Evolutionary conservation across 225 moss, liverwort and hornwort genomes (phyloP).

Genomic region (Polytrichum commune): DNA sequence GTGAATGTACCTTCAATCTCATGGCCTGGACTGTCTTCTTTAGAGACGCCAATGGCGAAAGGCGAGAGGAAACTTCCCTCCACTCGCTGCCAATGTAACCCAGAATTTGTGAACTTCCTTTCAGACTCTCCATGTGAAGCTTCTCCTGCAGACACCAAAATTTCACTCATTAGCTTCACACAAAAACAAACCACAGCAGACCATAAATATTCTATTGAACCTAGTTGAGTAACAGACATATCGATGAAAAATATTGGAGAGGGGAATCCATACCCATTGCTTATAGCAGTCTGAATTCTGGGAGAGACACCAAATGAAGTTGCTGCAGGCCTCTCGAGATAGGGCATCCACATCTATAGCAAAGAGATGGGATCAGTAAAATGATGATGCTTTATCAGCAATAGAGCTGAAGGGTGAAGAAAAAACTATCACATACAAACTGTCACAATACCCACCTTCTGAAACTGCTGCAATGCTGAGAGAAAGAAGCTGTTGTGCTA

Average conservation of each 20-base stretch:
- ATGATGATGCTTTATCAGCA: neutral
- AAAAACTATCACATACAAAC: neutral
- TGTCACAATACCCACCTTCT: slow-evolving; percentile 42
- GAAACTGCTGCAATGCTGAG: slow-evolving; percentile 58
- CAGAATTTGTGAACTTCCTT: slow-evolving; percentile 70
- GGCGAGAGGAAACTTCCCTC: slow-evolving; percentile 59
- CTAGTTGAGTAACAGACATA: neutral
- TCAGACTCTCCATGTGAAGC: slow-evolving; percentile 74
- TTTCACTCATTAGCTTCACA: neutral
- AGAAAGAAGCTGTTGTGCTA: slow-evolving; percentile 89
- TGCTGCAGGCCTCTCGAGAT: slow-evolving; percentile 68
- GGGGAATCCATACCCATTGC: slow-evolving; percentile 66
- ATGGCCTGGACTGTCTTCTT: slow-evolving; percentile 69
- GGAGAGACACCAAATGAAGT: slow-evolving; percentile 83
- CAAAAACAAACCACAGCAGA: neutral
- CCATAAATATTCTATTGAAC: neutral
- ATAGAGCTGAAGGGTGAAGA: neutral
- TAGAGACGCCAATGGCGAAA: slow-evolving; percentile 46
- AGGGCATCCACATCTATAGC: slow-evolving; percentile 65
- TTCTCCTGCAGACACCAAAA: slow-evolving; percentile 55
- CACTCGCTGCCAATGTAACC: slow-evolving; percentile 63
- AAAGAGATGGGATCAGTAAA: neutral
- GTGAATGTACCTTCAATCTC: slow-evolving; percentile 59
- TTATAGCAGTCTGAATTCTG: slow-evolving; percentile 78
- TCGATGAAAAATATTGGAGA: neutral